Base-by-base conservation (phyloP, 192 early-diverging fungal species). In the Umbelopsis ramanniana region DNA sequence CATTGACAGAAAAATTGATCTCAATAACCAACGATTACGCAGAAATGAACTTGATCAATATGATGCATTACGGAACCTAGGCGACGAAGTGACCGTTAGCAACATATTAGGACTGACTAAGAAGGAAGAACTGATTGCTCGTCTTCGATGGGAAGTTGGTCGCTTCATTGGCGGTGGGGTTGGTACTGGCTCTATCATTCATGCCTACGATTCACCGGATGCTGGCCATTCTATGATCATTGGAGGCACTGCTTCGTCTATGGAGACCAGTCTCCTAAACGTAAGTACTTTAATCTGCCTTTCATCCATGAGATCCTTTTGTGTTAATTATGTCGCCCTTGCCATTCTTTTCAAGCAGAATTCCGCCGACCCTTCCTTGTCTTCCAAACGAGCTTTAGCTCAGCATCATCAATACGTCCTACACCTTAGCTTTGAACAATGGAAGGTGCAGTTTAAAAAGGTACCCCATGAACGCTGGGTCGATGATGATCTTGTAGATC, bases 401-500 rank as follows among this genome's bases (percentile, higher is more conserved):
- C 66, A 68, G 6, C 54, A 63, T n/a, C 74, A 66, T 33, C 68
- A 75, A 22, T 75, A 75, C 50, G 57, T 75, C 19, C 21, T 77
- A 15, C 66, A 70, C 22, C 35, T 77, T 2, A 68, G 47, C 1
- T 22, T 50, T 46, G 23, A 69, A 15, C 66, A 73, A 24, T 57
- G 76, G 45, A 55, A 70, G 29, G 52, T 67, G 17, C 26, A n/a
- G n/a, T 73, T 77, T 46, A 22, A 46, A 3, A 26, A 69, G 40
- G 19, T 77, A 35, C 72, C 76, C 33, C 66, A 66, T 19, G n/a
- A 66, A 46, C 37, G 48, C 21, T 77, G 76, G 76, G 55, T 73
- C 4, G 40, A 66, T 12, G 76, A 77, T 48, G 47, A 60, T 38
- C 19, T 46, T 2, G 55, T 69, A 15, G 29, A 52, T 63, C 37